Conservation (phyloP, 805 yeast species). For the Teunomyces lycoperdinae region DNA sequence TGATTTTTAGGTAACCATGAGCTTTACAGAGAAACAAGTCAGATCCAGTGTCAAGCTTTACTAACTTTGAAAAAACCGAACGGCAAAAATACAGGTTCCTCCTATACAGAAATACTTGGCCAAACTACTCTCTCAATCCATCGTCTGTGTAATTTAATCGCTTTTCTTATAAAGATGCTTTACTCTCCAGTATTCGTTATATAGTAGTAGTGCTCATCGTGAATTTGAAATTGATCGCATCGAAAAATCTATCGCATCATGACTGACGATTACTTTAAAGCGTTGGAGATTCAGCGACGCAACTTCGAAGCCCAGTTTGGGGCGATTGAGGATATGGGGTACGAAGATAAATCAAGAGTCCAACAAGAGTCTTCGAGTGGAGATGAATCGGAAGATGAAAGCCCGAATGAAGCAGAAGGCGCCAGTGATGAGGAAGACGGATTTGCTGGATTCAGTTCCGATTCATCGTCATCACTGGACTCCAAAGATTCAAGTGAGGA, state of each 20-base stretch:
- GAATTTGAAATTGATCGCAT: not conserved
- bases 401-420: constrained; percentile 10
- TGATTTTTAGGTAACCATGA: no score
- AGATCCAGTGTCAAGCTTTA: no score
- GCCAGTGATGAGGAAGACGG: constrained; percentile 11
- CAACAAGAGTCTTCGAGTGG: constrained; percentile 11
- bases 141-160: no score
- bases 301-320: constrained; percentile 69
- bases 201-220: not conserved
- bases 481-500: constrained; percentile 13
- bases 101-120: no score
- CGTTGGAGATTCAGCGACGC: constrained; percentile 51
- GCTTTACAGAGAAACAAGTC: no score
- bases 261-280: constrained; percentile 32
- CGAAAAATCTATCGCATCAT: constrained; percentile 1
- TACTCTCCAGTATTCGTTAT: no score
- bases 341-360: constrained; percentile 37
- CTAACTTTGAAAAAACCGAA: no score
- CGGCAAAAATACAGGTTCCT: no score
- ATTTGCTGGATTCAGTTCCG: not conserved
- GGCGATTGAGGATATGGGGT: constrained; percentile 52
- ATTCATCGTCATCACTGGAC: not conserved
- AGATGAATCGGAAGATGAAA: constrained; percentile 19
- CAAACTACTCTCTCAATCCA: no score
- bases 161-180: no score